Base-by-base conservation (phyloP, 768 basidiomycete genomes). In the Dacryopinax spathularia region DNA sequence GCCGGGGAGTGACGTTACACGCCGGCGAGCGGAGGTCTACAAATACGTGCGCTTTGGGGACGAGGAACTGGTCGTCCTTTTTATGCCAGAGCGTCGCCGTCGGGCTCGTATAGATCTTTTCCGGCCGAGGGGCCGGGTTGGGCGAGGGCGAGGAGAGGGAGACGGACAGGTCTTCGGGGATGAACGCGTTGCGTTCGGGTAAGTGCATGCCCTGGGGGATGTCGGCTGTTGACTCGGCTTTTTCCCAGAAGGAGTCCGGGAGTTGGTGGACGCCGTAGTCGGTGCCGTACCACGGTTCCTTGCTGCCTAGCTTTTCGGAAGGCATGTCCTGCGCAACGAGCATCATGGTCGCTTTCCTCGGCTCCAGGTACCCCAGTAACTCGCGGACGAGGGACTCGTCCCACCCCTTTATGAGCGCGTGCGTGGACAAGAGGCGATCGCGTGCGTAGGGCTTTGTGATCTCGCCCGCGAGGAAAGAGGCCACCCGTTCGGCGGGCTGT, bases 41-140 rank as follows among this genome's bases (percentile, higher is more conserved):
- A 63, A 86, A 75, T 22, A 87, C 80, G 66, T 83, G 81, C 1
- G 92, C 91, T 70, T 89, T 91, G 0, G 96, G 96, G 10, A 95
- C 84, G 88, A 91, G 95, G 77, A 96, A 99, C 65, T 79, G 82
- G 73, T 99, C 95, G 72, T 99, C 96, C 72, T 93, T 93, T 78
- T 99, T 99, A 75, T 93, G 84, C 94, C 95, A 99, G 2, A 98
- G 75, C 13, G 85, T 80, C 2, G 86, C 87, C 29, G 86, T 69
- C 0, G 82, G 75, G 0, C 84, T 88, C 73, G 93, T 82, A 33
- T 82, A 77, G 63, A 98, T 81, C 65, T 93, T 80, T 65, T 81
- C 77, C 2, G 95, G 94, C 13, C 88, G 81, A 65, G 81, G 83
- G 64, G 80, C 74, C 29, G 89, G 88, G 91, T 95, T 25, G 20